A percentile compares a stretch with the other conserved stretches of the same genome.
Evolutionary conservation across 108 stramenopile species (phyloP).

Genomic region (Pseudonitzschia delicatissima): DNA sequence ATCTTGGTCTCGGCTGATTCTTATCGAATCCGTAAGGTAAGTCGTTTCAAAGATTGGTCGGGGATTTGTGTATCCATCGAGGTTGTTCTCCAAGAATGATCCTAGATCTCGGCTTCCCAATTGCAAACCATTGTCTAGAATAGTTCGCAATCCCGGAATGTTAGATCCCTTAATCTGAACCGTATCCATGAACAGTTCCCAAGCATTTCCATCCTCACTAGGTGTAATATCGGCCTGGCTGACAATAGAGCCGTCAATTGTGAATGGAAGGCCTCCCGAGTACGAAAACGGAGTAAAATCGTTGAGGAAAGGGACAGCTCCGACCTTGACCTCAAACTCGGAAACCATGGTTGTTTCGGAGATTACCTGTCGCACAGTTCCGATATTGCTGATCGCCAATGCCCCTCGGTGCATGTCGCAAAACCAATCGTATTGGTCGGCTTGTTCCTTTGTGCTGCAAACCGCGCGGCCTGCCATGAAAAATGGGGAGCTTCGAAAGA

Average conservation of each 20-base stretch:
- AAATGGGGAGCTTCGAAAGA: slow-evolving; percentile 85
- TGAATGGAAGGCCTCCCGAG: slow-evolving; percentile 74
- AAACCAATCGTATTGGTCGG: slow-evolving; percentile 82
- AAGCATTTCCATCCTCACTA: slow-evolving; percentile 32
- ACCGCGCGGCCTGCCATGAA: slow-evolving; percentile 85
- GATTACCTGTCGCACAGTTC: slow-evolving; percentile 76
- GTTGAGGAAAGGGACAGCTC: slow-evolving; percentile 71
- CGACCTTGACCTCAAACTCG: slow-evolving; percentile 84
- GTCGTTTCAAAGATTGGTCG: slow-evolving; percentile 64
- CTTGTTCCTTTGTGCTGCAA: slow-evolving; percentile 61
- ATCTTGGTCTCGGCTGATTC: slow-evolving; percentile 82
- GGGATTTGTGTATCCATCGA: slow-evolving; percentile 56
- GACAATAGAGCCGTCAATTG: slow-evolving; percentile 82
- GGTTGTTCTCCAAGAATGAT: slow-evolving; percentile 55
- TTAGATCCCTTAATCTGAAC: slow-evolving; percentile 85
- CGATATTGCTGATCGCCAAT: slow-evolving; percentile 71
- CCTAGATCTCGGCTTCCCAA: slow-evolving; percentile 62
- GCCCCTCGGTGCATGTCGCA: slow-evolving; percentile 88
- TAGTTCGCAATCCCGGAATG: slow-evolving; percentile 54
- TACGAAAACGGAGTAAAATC: slow-evolving; percentile 61
- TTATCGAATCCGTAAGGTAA: slow-evolving; percentile 48
- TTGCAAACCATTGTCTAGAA: slow-evolving; percentile 58
- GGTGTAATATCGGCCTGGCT: slow-evolving; percentile 64
- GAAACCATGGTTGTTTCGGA: slow-evolving; percentile 41
- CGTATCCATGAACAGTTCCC: slow-evolving; percentile 69